Base-by-base conservation (phyloP, 306 rosid species). In the Castanospermum australe region DNA sequence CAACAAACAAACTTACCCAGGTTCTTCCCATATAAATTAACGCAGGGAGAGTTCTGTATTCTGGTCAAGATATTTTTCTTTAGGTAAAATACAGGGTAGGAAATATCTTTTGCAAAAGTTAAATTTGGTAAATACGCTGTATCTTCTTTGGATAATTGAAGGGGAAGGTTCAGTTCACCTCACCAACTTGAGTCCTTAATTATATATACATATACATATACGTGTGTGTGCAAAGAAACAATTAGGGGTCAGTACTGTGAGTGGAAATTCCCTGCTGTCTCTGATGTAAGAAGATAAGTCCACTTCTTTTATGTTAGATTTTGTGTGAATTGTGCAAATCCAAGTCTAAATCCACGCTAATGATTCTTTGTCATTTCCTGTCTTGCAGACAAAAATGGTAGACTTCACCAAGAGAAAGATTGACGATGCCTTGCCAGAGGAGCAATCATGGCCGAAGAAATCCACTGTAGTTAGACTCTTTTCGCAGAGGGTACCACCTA, bases 351-450 rank as follows among this genome's bases (percentile, higher is more conserved):
- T 28, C 24, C 21, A 11, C 2, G 15, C 21, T 20, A 0, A 0
- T 67, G 36, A 25, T 8, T 75, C 41, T 6, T 28, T 13, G 6
- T 15, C 56, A 45, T 14, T 32, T 64, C 3, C 17, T 22, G 24
- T 44, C 76, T 79, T 18, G 9, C 18, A 71, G 82, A 52, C 18
- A 56, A 30, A 55, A 66, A 80, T 80, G 88, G 55, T n/a, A 42
- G 44, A 42, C 47, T 1, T 36, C 33, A 32, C 48, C 8, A 51
- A 50, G 20, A 13, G 28, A 39, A 47, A 12, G 12, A 47, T 15
- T 45, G 76, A 18, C 6, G 8, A 6, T 15, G 14, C 14, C 35
- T n/a, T 70, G 52, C 28, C 21, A 14, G 38, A 47, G 47, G 64
- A 12, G 64, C 65, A 13, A 65, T 65, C 79, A 24, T 11, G 42